Conservation (phyloP, 2,329 filamentous ascomycete genomes). For the Lojkania enalia region DNA sequence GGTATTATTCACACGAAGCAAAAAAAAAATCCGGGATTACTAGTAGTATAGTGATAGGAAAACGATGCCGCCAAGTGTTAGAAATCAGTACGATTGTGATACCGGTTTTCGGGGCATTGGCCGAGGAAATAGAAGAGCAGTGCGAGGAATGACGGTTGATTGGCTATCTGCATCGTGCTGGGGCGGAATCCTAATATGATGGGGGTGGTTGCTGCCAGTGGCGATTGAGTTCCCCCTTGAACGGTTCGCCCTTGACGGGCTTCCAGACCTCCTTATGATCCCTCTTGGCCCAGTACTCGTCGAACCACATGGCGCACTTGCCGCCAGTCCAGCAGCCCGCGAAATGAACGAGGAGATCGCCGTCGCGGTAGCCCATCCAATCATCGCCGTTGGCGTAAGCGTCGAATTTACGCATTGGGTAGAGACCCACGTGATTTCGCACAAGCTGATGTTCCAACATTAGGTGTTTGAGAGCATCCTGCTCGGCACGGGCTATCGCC, state of each 20-base stretch:
- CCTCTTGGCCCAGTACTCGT: constrained; percentile 41
- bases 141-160: no score
- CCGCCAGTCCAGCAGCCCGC: constrained; percentile 46
- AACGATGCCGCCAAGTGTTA: no score
- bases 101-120: no score
- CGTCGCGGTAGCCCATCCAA: constrained; percentile 45
- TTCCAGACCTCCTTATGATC: constrained; percentile 28
- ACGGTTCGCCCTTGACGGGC: constrained; percentile 17
- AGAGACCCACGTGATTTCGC: constrained; percentile 44
- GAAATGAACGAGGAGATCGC: constrained; percentile 47
- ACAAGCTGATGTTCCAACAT: constrained; percentile 43
- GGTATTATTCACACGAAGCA: no score
- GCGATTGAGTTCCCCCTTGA: no score
- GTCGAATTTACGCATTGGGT: constrained; percentile 44
- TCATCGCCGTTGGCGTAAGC: constrained; percentile 41
- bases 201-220: no score
- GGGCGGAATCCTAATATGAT: no score
- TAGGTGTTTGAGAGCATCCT: constrained; percentile 42
- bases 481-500: constrained; percentile 41
- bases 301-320: constrained; percentile 40
- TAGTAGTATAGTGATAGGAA: no score
- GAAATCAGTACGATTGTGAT: no score
- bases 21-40: no score
- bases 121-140: no score
- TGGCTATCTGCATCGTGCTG: no score